phyloP scores from a whole-genome alignment of 2,329 filamentous ascomycete genomes.

The Mycosphaerella arachidis region DNA sequence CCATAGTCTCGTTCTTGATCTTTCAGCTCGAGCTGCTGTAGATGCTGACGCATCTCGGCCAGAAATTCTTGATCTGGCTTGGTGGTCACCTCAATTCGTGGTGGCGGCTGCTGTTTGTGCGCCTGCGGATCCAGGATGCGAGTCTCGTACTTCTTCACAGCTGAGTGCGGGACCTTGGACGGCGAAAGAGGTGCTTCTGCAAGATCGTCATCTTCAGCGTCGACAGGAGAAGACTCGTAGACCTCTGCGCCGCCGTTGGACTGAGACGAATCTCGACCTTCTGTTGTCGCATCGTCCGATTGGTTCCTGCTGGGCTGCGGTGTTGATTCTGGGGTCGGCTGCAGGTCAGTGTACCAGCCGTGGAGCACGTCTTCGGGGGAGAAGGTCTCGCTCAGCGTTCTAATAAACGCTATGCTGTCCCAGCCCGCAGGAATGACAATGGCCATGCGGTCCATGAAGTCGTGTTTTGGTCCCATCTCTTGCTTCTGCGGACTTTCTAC shows the following conservation, averaged over 20 bases:
- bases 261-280: slow-evolving; percentile 11
- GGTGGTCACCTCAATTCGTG: slow-evolving; percentile 32
- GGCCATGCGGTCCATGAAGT: slow-evolving; percentile 63
- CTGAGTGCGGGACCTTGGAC: slow-evolving; percentile 23
- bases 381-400: slow-evolving; percentile 84
- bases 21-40: slow-evolving; percentile 68
- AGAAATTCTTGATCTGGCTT: slow-evolving; percentile 34
- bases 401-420: slow-evolving; percentile 98
- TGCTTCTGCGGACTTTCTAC: slow-evolving; percentile 24
- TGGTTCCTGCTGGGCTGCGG: slow-evolving; percentile 42
- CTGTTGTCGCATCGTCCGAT: slow-evolving; percentile 20
- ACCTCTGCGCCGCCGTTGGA: slow-evolving; percentile 26
- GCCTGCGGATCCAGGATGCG: slow-evolving; percentile 32
- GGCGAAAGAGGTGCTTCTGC: slow-evolving; percentile 16
- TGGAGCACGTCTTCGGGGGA: slow-evolving; percentile 82
- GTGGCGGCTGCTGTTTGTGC: slow-evolving; percentile 25
- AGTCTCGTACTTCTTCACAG: slow-evolving; percentile 29
- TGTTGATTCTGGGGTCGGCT: slow-evolving; percentile 52
- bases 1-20: slow-evolving; percentile 50
- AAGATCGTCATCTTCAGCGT: slow-evolving; percentile 19
- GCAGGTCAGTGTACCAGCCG: slow-evolving; percentile 57
- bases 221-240: slow-evolving; percentile 26
- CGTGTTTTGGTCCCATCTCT: slow-evolving; percentile 64
- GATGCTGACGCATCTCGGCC: slow-evolving; percentile 49
- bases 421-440: slow-evolving; percentile 93